Base-by-base conservation (phyloP, 352 stramenopile genomes). In the Pythium dissimile region DNA sequence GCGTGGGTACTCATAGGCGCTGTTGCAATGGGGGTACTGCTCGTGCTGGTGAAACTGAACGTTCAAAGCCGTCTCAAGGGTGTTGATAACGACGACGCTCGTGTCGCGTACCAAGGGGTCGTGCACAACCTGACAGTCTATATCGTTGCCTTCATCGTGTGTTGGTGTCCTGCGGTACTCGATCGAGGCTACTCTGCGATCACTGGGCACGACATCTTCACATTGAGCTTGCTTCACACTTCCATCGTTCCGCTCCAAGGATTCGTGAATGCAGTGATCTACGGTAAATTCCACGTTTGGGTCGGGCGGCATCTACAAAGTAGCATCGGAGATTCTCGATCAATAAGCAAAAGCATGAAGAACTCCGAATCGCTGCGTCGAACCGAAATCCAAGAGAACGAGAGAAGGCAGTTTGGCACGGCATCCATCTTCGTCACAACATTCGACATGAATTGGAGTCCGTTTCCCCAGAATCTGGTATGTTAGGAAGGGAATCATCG, bases 251-350 rank as follows among this genome's bases (percentile, higher is more conserved):
- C 83, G 4, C 67, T 92, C 0, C 83, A 91, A 69, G 84, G 84
- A 46, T 94, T 92, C 54, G 76, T 90, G 16, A 92, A 92, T 37
- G 84, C 84, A 3, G 75, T 92, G 5, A 92, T 94, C 37, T 94
- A 94, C 58, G 84, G 82, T 42, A 92, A 91, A 50, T 89, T 92
- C 55, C 83, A 92, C 60, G 73, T 88, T 28, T 92, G 79, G 77
- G 73, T 92, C 16, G 79, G 79, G 0, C 83, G 83, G 0, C 76
- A 89, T 47, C 71, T 86, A 3, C 63, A 83, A 5, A 32, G 13
- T 27, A 31, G 46, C 10, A 15, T 20, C 5, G 10, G 38, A 5
- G 45, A 62, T 21, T 9, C 35, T 2, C 18, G 37, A 32, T 61
- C 59, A 6, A 62, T 27, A 10, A 15, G 57, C 26, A 62, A 57